These are phyloP conservation scores for Staphylotrichum longicolle DNA, from an alignment of 495 filamentous ascomycete genomes.

Conservation along the genomic window DNA sequence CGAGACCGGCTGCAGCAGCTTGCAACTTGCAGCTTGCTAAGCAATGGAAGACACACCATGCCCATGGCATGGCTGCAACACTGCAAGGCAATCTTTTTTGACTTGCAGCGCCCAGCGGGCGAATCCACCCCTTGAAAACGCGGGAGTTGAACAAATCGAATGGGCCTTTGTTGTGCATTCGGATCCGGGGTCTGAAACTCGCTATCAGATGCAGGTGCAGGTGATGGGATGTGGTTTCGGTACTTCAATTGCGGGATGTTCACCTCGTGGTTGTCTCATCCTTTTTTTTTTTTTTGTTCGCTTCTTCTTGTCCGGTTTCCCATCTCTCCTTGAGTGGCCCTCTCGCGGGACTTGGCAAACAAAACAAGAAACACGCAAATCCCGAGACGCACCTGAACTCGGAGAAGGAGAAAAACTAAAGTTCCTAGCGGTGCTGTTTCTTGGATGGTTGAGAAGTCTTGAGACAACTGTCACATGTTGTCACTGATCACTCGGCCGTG, in stretches of 20 bases:
- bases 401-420: no score
- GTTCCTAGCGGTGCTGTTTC: no score
- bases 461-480: no score
- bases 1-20: neutral
- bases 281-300: neutral
- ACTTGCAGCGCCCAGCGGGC: no score
- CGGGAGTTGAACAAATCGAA: conserved; percentile 7
- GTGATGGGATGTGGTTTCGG: neutral
- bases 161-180: neutral
- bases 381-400: no score
- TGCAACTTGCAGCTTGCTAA: neutral
- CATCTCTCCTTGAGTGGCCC: no score
- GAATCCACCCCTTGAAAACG: neutral
- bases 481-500: no score
- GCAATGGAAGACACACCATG: neutral
- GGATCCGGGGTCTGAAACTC: conserved; percentile 14
- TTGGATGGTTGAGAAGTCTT: no score
- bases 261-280: neutral
- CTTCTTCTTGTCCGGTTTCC: no score
- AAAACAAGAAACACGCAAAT: no score
- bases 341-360: no score
- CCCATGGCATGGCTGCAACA: neutral
- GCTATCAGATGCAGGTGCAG: conserved; percentile 4
- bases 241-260: conserved; percentile 1
- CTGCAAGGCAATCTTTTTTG: neutral